Percentiles rank a stretch among this genome's conserved stretches.
Conservation (phyloP, 2,329 filamentous ascomycete genomes). For the Pseudogymnoascus sp. region DNA sequence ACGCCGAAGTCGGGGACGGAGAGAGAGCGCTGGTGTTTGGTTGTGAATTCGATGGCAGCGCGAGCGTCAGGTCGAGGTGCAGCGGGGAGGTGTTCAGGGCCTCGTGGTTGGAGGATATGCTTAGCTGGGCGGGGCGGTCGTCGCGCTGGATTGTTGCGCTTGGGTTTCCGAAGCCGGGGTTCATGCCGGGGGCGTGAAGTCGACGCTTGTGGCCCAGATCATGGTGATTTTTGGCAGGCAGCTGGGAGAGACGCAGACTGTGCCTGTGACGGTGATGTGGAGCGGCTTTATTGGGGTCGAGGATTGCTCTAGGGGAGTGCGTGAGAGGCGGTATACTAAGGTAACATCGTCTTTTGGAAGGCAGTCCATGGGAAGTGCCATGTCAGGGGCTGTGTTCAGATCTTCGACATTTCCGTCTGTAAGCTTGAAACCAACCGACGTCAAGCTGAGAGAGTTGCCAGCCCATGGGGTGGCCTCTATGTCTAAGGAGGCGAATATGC, state of each 20-base stretch:
- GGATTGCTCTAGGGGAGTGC: slow-evolving; percentile 27
- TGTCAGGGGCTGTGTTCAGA: slow-evolving; percentile 43
- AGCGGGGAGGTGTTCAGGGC: slow-evolving; percentile 47
- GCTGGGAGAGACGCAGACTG: slow-evolving; percentile 45
- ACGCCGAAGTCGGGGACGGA: slow-evolving; percentile 58
- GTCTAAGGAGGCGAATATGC: slow-evolving; percentile 65
- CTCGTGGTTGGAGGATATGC: slow-evolving; percentile 49
- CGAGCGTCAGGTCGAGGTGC: slow-evolving; percentile 54
- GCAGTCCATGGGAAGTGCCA: slow-evolving; percentile 52
- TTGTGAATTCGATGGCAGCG: slow-evolving; percentile 50
- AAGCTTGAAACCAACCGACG: slow-evolving; percentile 51
- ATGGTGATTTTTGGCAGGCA: slow-evolving; percentile 59
- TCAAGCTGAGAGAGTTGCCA: slow-evolving; percentile 58
- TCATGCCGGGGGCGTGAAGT: slow-evolving; percentile 62
- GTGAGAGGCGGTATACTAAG: slow-evolving; percentile 59
- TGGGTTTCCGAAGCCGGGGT: slow-evolving; percentile 53
- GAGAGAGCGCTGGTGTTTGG: slow-evolving; percentile 34
- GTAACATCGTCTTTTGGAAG: slow-evolving; percentile 70
- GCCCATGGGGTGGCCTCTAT: slow-evolving; percentile 67
- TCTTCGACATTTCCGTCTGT: slow-evolving; percentile 53
- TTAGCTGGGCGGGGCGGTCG: slow-evolving; percentile 58
- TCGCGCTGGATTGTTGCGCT: slow-evolving; percentile 54
- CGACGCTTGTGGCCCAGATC: slow-evolving; percentile 61
- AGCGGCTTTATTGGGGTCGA: slow-evolving; percentile 48
- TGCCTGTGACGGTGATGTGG: slow-evolving; percentile 54